A percentile compares a stretch with the other conserved stretches of the same genome.
phyloP scores from a whole-genome alignment of 768 basidiomycete species.

The Nidula microcarpa region DNA sequence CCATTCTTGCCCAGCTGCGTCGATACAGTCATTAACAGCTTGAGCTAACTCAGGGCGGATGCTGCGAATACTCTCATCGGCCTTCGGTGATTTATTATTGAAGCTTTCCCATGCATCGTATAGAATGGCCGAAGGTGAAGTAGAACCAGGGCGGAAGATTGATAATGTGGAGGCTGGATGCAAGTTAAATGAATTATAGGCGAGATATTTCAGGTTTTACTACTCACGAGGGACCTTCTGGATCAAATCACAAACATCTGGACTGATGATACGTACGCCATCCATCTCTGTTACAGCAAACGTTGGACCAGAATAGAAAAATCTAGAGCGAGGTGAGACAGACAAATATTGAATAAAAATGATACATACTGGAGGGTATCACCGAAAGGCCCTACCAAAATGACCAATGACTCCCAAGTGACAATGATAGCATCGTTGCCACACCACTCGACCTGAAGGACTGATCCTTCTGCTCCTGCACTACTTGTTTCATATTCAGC shows the following conservation, averaged over 20 bases:
- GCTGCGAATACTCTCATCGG: conserved; percentile 87
- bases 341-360: not conserved
- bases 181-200: not conserved
- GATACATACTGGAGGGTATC: conserved; percentile 74
- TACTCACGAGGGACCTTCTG: conserved; percentile 86
- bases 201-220: too few species aligned
- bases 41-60: conserved; percentile 82
- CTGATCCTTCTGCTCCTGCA: conserved; percentile 49
- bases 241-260: conserved; percentile 81
- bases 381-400: conserved; percentile 91
- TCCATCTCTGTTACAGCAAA: conserved; percentile 86
- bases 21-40: conserved; percentile 90
- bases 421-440: conserved; percentile 92
- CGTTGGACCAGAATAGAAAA: conserved; percentile 71
- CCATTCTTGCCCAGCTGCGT: conserved; percentile 91
- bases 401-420: conserved; percentile 72
- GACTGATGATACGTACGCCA: conserved; percentile 80
- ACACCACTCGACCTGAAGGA: conserved; percentile 88
- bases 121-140: conserved; percentile 85
- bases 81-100: conserved; percentile 78
- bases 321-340: conserved; percentile 45
- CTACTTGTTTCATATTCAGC: conserved; percentile 81
- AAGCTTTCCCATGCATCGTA: conserved; percentile 93
- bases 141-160: conserved; percentile 91
- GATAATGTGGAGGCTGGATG: conserved; percentile 67